Base-by-base conservation (phyloP, 106 monocot species). In the Narthecium ossifragum region DNA sequence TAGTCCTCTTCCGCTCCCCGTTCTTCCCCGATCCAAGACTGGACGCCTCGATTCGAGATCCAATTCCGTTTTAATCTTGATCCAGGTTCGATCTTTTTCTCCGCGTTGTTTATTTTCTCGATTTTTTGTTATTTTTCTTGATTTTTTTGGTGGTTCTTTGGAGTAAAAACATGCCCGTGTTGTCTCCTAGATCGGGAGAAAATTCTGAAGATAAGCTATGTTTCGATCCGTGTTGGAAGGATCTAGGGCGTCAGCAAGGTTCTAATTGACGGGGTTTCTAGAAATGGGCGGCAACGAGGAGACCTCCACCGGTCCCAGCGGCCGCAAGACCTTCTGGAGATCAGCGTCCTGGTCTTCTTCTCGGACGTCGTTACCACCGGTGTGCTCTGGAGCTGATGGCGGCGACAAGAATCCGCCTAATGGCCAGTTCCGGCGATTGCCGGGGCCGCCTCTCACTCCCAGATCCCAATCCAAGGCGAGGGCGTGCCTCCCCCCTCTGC, bases 291-390 rank as follows among this genome's bases (percentile, higher is more conserved):
- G 78, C 20, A 75, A 68, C 15, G 69, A 72, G 15, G 75, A 72
- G 26, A 48, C 55, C 14, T 14, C 31, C n/a, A n/a, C 32, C 1
- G 57, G 4, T 12, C 15, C 22, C 17, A 48, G 57, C 23, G 45
- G 48, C 34, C 69, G 83, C 54, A 86, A 69, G 50, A 61, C 78
- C 51, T 91, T 70, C 74, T 91, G 90, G 84, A 68, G 96, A 26
- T 98, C 96, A 2, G 73, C 73, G 13, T 90, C 96, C 2, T 98
- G 96, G 96, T 84, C 96, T 12, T 30, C 90, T 9, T 81, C 90
- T 10, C 70, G 89, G 38, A 74, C 70, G 18, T 32, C 64, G 2
- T 53, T 27, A 2, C 25, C 18, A n/a, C n/a, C n/a, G 15, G 60
- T 26, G 41, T 28, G 45, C 41, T 36, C 59, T 2, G 20, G 13